A percentile compares a stretch with the other conserved stretches of the same genome.
These are phyloP conservation scores for Wickerhamomyces silvicola DNA, from an alignment of 805 yeast genomes.

Conservation along the genomic window DNA sequence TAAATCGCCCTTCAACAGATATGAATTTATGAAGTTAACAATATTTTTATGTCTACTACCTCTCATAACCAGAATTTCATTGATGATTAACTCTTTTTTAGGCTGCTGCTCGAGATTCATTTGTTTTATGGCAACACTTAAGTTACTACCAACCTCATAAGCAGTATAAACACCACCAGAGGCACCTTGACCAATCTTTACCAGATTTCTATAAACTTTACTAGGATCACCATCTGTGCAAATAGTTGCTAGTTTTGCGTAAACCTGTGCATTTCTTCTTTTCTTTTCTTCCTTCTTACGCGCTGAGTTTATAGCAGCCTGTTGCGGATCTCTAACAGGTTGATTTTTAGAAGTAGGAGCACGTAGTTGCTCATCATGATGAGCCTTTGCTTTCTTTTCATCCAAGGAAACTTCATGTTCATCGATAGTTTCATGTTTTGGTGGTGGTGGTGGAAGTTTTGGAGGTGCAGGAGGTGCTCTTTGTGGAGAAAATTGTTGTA, in stretches of 20 bases:
- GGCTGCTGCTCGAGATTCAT: constrained; percentile 95
- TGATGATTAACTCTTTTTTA: constrained; percentile 87
- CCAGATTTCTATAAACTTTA: constrained; percentile 55
- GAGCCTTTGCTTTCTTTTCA: constrained; percentile 8
- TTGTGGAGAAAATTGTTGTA: constrained; percentile 18
- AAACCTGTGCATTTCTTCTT: constrained; percentile 62
- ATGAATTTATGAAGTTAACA: constrained; percentile 89
- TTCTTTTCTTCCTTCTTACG: constrained; percentile 76
- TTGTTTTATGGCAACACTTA: constrained; percentile 88
- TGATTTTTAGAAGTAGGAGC: constrained; percentile 31
- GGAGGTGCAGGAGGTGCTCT: constrained; percentile 23
- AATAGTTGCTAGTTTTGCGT: constrained; percentile 63
- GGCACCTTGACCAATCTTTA: constrained; percentile 96
- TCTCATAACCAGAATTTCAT: constrained; percentile 94
- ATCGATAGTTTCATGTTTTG: constrained; percentile 12
- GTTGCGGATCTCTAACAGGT: constrained; percentile 40
- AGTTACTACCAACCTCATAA: constrained; percentile 45
- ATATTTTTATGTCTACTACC: constrained; percentile 86
- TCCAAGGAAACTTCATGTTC: constrained; percentile 12
- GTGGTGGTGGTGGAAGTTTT: constrained; percentile 21
- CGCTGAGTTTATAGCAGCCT: constrained; percentile 51
- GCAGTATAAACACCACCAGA: constrained; percentile 96
- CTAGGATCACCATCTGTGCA: constrained; percentile 86
- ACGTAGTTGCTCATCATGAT: constrained; percentile 4
- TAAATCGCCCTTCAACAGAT: constrained; percentile 64